Evolutionary conservation across 352 stramenopile species (phyloP).

Genomic region (Phytophthora cryptogea): DNA sequence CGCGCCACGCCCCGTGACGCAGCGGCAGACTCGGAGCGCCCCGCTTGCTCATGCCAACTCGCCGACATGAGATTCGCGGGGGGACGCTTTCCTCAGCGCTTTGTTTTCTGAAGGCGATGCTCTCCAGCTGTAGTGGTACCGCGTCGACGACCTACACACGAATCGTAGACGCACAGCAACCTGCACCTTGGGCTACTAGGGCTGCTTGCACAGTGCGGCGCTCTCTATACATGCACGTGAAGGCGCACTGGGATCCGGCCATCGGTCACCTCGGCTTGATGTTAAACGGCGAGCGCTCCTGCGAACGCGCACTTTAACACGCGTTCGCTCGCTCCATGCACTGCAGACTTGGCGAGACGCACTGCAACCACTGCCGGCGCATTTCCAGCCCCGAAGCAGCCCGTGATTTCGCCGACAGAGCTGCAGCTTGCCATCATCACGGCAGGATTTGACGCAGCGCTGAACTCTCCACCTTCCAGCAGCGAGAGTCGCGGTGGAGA

Average conservation of each 20-base stretch:
- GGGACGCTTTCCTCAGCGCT: constrained; percentile 37
- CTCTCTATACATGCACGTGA: not conserved
- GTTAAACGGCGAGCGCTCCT: constrained; percentile 10
- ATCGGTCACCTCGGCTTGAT: not conserved
- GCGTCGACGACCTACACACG: constrained; percentile 5
- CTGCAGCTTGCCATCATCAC: constrained; percentile 15
- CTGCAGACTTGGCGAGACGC: not conserved
- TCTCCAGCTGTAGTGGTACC: constrained; percentile 22
- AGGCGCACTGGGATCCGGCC: no score
- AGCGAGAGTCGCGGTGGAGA: no score
- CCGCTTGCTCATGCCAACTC: constrained; percentile 16
- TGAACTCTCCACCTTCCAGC: no score
- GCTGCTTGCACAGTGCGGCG: not conserved
- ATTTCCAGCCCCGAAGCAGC: not conserved
- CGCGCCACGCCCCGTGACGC: constrained; percentile 8
- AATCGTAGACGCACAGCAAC: not conserved
- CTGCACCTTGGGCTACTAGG: not conserved
- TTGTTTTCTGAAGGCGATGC: constrained; percentile 37
- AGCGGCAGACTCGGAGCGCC: not conserved
- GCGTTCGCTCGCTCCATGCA: constrained; percentile 10
- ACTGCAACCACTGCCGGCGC: not conserved
- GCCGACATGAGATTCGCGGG: constrained; percentile 5
- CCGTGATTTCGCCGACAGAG: constrained; percentile 3
- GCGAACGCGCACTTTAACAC: not conserved
- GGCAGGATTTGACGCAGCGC: no score